Evolutionary conservation across 768 basidiomycete species (phyloP).

Genomic region (Termitomyces sp.): DNA sequence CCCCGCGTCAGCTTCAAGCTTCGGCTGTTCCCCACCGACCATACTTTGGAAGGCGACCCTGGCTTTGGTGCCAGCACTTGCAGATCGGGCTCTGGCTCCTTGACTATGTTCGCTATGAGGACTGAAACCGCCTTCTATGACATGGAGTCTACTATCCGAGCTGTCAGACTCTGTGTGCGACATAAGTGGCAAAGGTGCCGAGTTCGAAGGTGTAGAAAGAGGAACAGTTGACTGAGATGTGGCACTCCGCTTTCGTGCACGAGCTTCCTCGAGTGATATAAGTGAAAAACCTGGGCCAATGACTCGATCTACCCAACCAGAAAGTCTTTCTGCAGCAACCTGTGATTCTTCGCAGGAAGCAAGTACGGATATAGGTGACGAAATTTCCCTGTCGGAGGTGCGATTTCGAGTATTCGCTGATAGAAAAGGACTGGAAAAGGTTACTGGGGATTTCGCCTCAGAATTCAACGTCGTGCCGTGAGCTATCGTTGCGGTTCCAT

Average conservation of each 20-base stretch:
- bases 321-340: slow-evolving; percentile 27
- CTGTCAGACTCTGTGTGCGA: slow-evolving; percentile 32
- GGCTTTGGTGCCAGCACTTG: slow-evolving; percentile 54
- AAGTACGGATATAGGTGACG: slow-evolving; percentile 43
- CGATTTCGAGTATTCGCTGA: slow-evolving; percentile 19
- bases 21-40: slow-evolving; percentile 29
- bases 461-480: slow-evolving; percentile 26
- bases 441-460: slow-evolving; percentile 27
- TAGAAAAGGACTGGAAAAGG: slow-evolving; percentile 25
- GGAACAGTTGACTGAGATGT: slow-evolving; percentile 27
- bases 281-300: slow-evolving; percentile 52
- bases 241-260: slow-evolving; percentile 58
- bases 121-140: slow-evolving; percentile 18
- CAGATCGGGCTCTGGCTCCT: slow-evolving; percentile 51
- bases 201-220: slow-evolving; percentile 15
- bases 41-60: slow-evolving; percentile 42
- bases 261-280: slow-evolving; percentile 76
- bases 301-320: slow-evolving; percentile 49
- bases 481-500: slow-evolving; percentile 40
- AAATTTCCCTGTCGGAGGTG: slow-evolving; percentile 45
- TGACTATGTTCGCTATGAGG: slow-evolving; percentile 14
- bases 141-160: slow-evolving; percentile 10
- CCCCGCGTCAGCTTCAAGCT: slow-evolving; percentile 36
- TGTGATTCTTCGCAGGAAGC: slow-evolving; percentile 24
- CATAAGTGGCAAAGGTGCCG: slow-evolving; percentile 18